These are phyloP conservation scores for Vigna reflexopilosa DNA, from an alignment of 306 rosid genomes.

Conservation along the genomic window DNA sequence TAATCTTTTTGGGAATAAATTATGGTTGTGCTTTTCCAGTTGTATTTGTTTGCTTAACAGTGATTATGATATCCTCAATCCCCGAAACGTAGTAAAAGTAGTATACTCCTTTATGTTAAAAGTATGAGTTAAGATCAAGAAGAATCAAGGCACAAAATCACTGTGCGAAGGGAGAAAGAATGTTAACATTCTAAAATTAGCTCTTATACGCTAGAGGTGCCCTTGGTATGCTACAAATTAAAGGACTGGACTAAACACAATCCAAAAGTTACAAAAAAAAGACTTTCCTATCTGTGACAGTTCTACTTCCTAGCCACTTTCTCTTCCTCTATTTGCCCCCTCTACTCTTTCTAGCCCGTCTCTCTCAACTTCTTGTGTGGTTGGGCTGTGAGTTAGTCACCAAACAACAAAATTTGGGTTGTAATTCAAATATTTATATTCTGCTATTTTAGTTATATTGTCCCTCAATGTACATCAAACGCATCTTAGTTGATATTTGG, in stretches of 20 bases:
- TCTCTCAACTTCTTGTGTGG: neutral
- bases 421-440: neutral
- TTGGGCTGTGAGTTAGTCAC: neutral
- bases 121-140: conserved; percentile 16
- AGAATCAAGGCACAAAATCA: conserved; percentile 14
- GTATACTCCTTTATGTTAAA: conserved; percentile 15
- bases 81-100: neutral
- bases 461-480: neutral
- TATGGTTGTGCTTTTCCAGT: conserved; percentile 13
- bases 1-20: conserved; percentile 49
- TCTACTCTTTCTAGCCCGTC: neutral
- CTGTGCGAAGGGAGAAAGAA: neutral
- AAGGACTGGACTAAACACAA: conserved; percentile 1
- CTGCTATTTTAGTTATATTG: neutral
- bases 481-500: conserved; percentile 13
- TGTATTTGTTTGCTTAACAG: conserved; percentile 9
- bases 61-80: conserved; percentile 17
- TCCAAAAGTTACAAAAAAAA: neutral
- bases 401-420: conserved; percentile 5
- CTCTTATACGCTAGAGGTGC: neutral
- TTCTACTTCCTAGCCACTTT: neutral
- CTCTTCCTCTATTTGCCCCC: neutral
- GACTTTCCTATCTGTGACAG: neutral
- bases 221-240: conserved; percentile 21
- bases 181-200: conserved; percentile 6